Evolutionary conservation across 139 green algal genomes (phyloP), one percentile per base, ranked within the genome.

Genomic region (Chlorella sp.): DNA sequence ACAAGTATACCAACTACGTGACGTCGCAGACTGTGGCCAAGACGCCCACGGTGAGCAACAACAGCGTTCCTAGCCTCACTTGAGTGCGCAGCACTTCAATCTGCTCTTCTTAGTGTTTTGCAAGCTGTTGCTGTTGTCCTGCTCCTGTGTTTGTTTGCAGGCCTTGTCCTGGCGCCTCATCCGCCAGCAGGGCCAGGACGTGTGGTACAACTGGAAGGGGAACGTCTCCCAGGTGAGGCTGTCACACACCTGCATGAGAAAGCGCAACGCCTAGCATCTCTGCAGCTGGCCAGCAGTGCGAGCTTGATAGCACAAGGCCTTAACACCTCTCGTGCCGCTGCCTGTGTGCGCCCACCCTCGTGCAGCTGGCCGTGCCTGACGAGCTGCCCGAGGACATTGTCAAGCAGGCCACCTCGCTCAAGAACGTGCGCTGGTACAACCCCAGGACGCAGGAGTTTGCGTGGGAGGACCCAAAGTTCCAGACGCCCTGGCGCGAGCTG

Each of bases 1-100:
- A 62, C 60, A 72, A 78, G 31, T 83, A 83, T 33, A 30, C 72
- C 36, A 83, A 83, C 78, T 42, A 35, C 14, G 36, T 83, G 31
- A 83, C 78, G 24, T 66, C 74, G 22, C 78, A 83, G 70, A 62
- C 65, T 32, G 17, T 65, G 0, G 2, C 14, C 34, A 67, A 23
- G 14, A 30, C 73, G 30, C 77, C 77, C 23, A 62, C 61, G 62
- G 77, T 82, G 23, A 62, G 71, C 26, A 55, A n/a, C n/a, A n/a
- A n/a, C n/a, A n/a, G n/a, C n/a, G n/a, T n/a, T n/a, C n/a, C n/a
- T n/a, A n/a, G n/a, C n/a, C n/a, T n/a, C n/a, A n/a, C n/a, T n/a
- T n/a, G n/a, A n/a, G n/a, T n/a, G n/a, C n/a, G n/a, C n/a, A n/a
- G n/a, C n/a, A n/a, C n/a, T n/a, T n/a, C n/a, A n/a, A n/a, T n/a